A percentile compares a stretch with the other conserved stretches of the same genome.
Conservation (phyloP, 352 stramenopile species). For the Peronospora tabacina region DNA sequence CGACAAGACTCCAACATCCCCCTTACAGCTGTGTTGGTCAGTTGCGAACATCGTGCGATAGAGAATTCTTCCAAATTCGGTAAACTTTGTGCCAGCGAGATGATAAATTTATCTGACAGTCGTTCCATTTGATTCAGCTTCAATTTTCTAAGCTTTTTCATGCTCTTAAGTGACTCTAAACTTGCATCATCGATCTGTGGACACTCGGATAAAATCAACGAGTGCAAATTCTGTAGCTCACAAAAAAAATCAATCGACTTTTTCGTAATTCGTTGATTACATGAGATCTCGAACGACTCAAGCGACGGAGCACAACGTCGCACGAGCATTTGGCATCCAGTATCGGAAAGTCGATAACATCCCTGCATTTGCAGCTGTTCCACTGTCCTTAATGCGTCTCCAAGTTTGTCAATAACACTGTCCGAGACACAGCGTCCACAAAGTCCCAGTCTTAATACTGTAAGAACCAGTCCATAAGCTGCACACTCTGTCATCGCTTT, state of each 20-base stretch:
- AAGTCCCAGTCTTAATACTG: slow-evolving; percentile 54
- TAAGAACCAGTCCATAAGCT: slow-evolving; percentile 36
- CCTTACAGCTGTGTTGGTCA: slow-evolving; percentile 43
- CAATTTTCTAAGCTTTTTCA: slow-evolving; percentile 56
- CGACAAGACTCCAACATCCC: slow-evolving; percentile 51
- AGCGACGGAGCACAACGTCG: slow-evolving; percentile 61
- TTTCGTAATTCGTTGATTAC: slow-evolving; percentile 77
- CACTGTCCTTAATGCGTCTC: slow-evolving; percentile 52
- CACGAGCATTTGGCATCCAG: slow-evolving; percentile 54
- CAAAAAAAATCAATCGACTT: slow-evolving; percentile 66
- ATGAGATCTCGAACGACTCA: slow-evolving; percentile 68
- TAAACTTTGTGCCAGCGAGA: slow-evolving; percentile 37
- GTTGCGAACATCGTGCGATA: slow-evolving; percentile 58
- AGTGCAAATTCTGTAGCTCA: slow-evolving; percentile 54
- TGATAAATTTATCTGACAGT: slow-evolving; percentile 54
- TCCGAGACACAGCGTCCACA: slow-evolving; percentile 73
- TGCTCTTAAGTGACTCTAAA: slow-evolving; percentile 50
- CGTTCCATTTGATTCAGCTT: slow-evolving; percentile 74
- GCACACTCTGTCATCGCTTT: slow-evolving; percentile 45
- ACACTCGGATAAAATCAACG: slow-evolving; percentile 68
- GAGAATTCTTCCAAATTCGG: slow-evolving; percentile 57
- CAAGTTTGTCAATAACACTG: slow-evolving; percentile 59
- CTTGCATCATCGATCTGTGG: slow-evolving; percentile 58
- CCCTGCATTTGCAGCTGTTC: slow-evolving; percentile 64
- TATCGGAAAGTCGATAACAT: slow-evolving; percentile 70